Conservation (phyloP, 2,329 filamentous ascomycete species). For the Leptodontidium sp. region DNA sequence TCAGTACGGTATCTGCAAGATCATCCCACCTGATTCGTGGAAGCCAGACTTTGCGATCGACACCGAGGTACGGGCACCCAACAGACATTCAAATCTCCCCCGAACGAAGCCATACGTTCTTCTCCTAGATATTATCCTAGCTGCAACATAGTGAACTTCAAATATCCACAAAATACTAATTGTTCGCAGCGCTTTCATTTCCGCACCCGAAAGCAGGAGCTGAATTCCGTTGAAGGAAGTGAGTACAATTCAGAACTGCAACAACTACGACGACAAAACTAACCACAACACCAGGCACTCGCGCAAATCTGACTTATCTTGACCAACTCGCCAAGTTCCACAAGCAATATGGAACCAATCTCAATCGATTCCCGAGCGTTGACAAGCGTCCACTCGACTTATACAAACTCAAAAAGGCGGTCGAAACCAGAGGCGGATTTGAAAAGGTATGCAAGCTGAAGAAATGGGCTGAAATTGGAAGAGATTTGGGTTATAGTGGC, state of each 20-base stretch:
- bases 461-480: conserved; percentile 98
- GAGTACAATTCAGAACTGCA: conserved; percentile 50
- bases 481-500: conserved; percentile 95
- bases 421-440: conserved; percentile 93
- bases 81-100: neutral
- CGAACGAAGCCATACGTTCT: neutral
- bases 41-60: conserved; percentile 96
- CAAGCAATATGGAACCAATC: conserved; percentile 92
- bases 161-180: conserved; percentile 37
- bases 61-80: conserved; percentile 77
- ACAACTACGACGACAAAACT: conserved; percentile 32
- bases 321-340: conserved; percentile 96
- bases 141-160: neutral
- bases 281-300: conserved; percentile 69
- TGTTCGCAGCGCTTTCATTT: conserved; percentile 87
- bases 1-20: conserved; percentile 92
- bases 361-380: conserved; percentile 93
- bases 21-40: conserved; percentile 93
- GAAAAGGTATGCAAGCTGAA: conserved; percentile 97
- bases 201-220: conserved; percentile 91
- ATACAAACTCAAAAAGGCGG: conserved; percentile 95
- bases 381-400: conserved; percentile 97
- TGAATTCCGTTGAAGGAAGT: conserved; percentile 99
- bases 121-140: neutral
- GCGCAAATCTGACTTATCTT: conserved; percentile 94